Conservation (phyloP, 164 flowering plant species). For the Umbellularia californica region DNA sequence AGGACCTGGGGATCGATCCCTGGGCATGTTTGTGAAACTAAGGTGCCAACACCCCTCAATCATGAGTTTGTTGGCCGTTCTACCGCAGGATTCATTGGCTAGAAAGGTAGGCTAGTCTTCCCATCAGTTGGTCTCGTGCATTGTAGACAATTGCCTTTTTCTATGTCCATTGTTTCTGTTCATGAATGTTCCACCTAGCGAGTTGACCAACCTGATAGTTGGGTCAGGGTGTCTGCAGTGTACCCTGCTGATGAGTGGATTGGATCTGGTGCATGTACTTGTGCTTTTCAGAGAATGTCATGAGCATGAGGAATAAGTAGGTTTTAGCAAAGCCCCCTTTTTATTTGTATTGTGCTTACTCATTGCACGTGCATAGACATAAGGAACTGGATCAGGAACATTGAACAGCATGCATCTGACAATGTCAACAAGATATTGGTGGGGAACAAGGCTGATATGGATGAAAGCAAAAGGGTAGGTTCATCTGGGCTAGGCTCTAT, state of each 20-base stretch:
- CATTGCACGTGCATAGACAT: slow-evolving; percentile 40
- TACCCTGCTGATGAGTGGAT: background rate
- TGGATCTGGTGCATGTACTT: background rate
- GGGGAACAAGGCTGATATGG: slow-evolving; percentile 97
- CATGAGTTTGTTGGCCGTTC: too few species aligned
- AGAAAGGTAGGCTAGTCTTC: background rate
- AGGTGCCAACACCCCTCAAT: too few species aligned
- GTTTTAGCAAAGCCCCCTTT: background rate
- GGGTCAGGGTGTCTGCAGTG: background rate
- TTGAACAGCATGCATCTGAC: slow-evolving; percentile 90
- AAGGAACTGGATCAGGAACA: slow-evolving; percentile 86
- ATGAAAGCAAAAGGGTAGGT: slow-evolving; percentile 83
- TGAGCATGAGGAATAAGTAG: background rate
- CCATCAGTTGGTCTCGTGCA: background rate
- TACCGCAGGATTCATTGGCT: background rate
- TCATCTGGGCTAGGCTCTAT: background rate
- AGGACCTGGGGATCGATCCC: too few species aligned
- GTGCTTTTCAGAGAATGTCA: background rate
- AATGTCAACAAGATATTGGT: slow-evolving; percentile 84
- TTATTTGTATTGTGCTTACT: slow-evolving; percentile 3
- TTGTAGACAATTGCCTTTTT: too few species aligned
- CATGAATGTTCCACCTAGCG: background rate
- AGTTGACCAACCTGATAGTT: background rate
- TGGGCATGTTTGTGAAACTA: too few species aligned
- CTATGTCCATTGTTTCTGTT: too few species aligned